A percentile compares a stretch with the other conserved stretches of the same genome.
phyloP scores from a whole-genome alignment of 805 yeast species.

The Candida pseudofarinosa region DNA sequence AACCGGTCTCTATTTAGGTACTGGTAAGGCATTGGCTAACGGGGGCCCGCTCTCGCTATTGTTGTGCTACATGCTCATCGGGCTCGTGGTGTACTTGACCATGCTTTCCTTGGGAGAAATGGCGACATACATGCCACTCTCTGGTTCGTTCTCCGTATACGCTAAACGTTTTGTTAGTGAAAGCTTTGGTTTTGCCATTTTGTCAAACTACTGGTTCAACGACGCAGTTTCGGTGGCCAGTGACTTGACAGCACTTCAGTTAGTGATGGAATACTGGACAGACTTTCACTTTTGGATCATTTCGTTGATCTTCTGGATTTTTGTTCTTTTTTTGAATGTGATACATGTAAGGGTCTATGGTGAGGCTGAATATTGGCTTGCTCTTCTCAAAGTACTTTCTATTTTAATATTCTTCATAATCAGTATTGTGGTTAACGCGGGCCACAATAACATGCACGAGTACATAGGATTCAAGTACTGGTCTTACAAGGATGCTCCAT shows the following conservation, averaged over 20 bases:
- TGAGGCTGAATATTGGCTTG: conserved; percentile 38
- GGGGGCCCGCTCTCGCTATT: conserved; percentile 35
- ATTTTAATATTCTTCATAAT: conserved; percentile 53
- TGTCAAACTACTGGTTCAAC: conserved; percentile 49
- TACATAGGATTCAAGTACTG: conserved; percentile 43
- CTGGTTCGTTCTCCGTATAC: conserved; percentile 51
- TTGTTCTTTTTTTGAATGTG: conserved; percentile 40
- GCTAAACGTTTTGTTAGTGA: conserved; percentile 48
- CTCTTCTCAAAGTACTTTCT: conserved; percentile 44
- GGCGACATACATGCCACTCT: conserved; percentile 51
- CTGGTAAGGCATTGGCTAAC: conserved; percentile 24
- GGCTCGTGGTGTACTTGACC: conserved; percentile 47
- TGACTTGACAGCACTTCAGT: conserved; percentile 45
- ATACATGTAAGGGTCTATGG: conserved; percentile 38
- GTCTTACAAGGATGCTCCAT: conserved; percentile 49
- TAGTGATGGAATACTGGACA: conserved; percentile 47
- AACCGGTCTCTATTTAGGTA: conserved; percentile 31
- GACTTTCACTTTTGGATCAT: conserved; percentile 48
- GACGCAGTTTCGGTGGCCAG: conserved; percentile 47
- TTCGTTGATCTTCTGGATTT: conserved; percentile 51
- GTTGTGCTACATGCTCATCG: conserved; percentile 32
- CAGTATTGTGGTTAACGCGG: conserved; percentile 54
- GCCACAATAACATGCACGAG: conserved; percentile 46
- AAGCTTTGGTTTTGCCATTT: conserved; percentile 49
- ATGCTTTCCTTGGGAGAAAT: conserved; percentile 55